Percentiles rank a stretch among this genome's conserved stretches.
These are phyloP conservation scores for Rhynchospora pubera DNA, from an alignment of 176 grass and related monocot genomes.

Conservation along the genomic window DNA sequence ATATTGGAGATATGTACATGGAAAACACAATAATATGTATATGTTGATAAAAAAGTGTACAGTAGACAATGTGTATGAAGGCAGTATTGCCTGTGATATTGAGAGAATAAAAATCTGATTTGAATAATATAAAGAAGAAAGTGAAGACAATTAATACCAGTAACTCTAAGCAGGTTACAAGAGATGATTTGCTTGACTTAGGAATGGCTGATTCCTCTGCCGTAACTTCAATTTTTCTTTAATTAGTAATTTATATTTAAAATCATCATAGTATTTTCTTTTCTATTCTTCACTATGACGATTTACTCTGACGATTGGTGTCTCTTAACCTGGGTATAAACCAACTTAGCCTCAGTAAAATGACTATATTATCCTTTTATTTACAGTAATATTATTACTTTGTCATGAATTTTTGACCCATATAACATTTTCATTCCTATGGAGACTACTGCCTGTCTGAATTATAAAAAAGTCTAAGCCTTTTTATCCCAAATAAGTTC, in stretches of 20 bases:
- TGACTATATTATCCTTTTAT: background rate
- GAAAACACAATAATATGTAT: too few species aligned
- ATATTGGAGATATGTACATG: too few species aligned
- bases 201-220: constrained; percentile 68
- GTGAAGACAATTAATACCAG: constrained; percentile 55
- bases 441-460: background rate
- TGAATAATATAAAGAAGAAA: constrained; percentile 74
- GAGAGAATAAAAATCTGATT: constrained; percentile 89
- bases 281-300: background rate
- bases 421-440: background rate
- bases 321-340: too few species aligned
- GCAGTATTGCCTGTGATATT: constrained; percentile 67
- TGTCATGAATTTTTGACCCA: background rate
- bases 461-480: background rate
- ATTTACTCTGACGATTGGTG: background rate
- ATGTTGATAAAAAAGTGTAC: too few species aligned
- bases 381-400: background rate
- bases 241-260: background rate
- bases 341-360: background rate
- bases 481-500: too few species aligned
- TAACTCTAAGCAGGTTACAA: constrained; percentile 52
- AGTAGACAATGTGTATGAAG: constrained; percentile 16
- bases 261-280: background rate
- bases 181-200: constrained; percentile 76
- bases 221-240: constrained; percentile 26